Evolutionary conservation across 169 alveolate genomes (phyloP), one percentile per base, ranked within the genome.

Genomic region (Plasmodium billcollinsi): DNA sequence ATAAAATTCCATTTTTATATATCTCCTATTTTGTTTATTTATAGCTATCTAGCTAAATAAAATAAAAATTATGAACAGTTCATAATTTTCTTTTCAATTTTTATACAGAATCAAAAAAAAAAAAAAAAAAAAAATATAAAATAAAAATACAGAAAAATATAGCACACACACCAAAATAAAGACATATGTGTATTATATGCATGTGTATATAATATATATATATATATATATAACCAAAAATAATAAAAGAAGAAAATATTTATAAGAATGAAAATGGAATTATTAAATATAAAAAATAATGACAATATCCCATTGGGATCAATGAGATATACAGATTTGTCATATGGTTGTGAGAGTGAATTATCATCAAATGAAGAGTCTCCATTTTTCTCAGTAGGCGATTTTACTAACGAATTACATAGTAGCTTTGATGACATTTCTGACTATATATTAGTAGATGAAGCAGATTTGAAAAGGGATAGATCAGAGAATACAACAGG

Each of bases 381-480:
- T 4, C 72, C 78, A 20, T 80, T 80, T 43, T 80, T 80, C n/a
- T 66, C 90, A 43, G 83, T 33, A 29, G 90, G 90, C 18, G 90
- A 80, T 12, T 67, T 80, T 24, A 61, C 90, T 0, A 80, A 69
- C 6, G 90, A 80, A 67, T 54, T 80, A 20, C 83, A 80, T 61
- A 80, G 90, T 9, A 80, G 90, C 39, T 80, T 80, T 67, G 90
- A 80, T 47, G 90, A 80, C 7, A 80, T 80, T 39, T 80, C 90
- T 1, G 90, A 80, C 49, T 80, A 80, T 59, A 80, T 80, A 12
- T 39, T 80, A 47, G 90, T 80, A 3, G 90, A 80, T 54, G 90
- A 80, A 21, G 50, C 90, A 2, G 90, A 80, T 21, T 67, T 69
- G 12, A 80, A 67, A 56, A 66, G 69, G 12, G 90, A 80, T 1